Percentiles rank a stretch among this genome's conserved stretches.
These are phyloP conservation scores for Jasminum sambac DNA, from an alignment of 257 asterid genomes.

Conservation along the genomic window DNA sequence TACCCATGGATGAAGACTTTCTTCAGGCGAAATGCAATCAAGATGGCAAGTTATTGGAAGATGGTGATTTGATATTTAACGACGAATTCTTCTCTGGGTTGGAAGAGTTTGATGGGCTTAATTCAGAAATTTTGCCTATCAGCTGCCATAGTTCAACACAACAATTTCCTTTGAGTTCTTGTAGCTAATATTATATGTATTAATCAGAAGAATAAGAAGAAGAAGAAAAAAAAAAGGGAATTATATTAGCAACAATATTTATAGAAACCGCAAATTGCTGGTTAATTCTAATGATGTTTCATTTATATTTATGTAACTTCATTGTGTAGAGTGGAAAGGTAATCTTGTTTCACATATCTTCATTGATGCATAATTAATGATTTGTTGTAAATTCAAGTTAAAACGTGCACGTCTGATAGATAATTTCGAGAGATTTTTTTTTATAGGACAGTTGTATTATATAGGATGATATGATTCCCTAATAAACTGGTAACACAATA, in stretches of 20 bases:
- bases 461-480: no score
- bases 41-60: constrained; percentile 21
- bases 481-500: no score
- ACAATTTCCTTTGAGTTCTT: constrained; percentile 31
- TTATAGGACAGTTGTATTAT: no score
- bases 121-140: constrained; percentile 21
- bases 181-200: constrained; percentile 28
- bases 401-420: no score
- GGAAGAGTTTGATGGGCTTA: constrained; percentile 55
- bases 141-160: constrained; percentile 21
- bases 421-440: no score
- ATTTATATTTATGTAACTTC: background rate
- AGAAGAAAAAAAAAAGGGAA: background rate
- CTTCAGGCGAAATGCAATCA: constrained; percentile 21
- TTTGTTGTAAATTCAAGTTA: background rate
- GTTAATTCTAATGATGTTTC: constrained; percentile 1
- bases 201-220: constrained; percentile 3
- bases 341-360: background rate
- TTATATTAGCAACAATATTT: background rate
- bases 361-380: background rate
- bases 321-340: background rate
- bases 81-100: constrained; percentile 74
- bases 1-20: constrained; percentile 3
- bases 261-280: background rate
- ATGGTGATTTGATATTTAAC: constrained; percentile 33